Percentiles rank a stretch among this genome's conserved stretches.
Conservation (phyloP, 2,329 filamentous ascomycete species). For the Pseudogymnoascus sp. region DNA sequence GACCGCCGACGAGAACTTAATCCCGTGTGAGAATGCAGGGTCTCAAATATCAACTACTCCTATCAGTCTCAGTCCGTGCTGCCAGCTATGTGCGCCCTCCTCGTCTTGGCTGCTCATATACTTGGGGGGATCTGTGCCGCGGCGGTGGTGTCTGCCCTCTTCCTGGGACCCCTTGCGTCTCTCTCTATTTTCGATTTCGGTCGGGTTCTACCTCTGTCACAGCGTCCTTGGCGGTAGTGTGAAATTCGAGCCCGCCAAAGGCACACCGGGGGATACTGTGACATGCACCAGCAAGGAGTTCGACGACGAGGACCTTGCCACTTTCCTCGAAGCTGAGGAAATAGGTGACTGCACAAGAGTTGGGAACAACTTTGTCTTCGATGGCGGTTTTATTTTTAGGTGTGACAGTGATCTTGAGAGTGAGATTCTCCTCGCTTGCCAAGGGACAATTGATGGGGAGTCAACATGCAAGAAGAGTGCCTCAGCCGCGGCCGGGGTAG, state of each 20-base stretch:
- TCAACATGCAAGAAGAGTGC: not conserved
- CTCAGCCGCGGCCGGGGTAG: too few relatives aligned
- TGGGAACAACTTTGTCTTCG: not conserved
- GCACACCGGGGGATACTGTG: not conserved
- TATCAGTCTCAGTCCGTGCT: conserved; percentile 15
- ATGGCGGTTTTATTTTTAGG: not conserved
- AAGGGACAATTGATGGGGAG: not conserved
- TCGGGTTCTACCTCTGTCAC: not conserved
- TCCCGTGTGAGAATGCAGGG: not conserved
- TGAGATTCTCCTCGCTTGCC: not conserved
- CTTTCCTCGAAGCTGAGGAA: not conserved
- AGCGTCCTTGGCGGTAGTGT: not conserved
- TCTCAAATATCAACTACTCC: not conserved
- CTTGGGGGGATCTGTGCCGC: conserved; percentile 33
- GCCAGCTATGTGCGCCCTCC: conserved; percentile 26
- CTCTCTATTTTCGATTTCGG: not conserved
- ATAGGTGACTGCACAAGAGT: not conserved
- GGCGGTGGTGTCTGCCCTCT: conserved; percentile 36
- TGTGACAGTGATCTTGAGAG: not conserved
- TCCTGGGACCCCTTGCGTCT: conserved; percentile 34
- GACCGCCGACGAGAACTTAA: not conserved
- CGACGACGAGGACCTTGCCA: not conserved
- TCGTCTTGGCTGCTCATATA: conserved; percentile 30
- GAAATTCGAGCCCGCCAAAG: not conserved
- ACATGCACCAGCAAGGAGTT: not conserved